A percentile compares a stretch with the other conserved stretches of the same genome.
These are phyloP conservation scores for Penicillium robsamsonii DNA, from an alignment of 495 filamentous ascomycete species.

Conservation along the genomic window DNA sequence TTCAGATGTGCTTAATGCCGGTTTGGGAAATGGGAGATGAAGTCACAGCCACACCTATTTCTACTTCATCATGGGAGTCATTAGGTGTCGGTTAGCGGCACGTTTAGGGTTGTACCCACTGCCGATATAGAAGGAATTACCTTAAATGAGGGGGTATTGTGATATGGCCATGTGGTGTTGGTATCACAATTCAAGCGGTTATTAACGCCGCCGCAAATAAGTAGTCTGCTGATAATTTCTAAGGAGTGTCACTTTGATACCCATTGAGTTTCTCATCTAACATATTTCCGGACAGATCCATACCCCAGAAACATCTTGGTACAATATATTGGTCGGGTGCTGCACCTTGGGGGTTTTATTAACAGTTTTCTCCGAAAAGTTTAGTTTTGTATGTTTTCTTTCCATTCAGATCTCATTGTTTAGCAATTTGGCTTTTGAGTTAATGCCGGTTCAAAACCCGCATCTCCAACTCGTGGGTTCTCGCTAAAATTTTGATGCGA, in stretches of 20 bases:
- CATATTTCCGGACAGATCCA: not conserved
- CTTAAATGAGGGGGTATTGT: not conserved
- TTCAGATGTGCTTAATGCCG: not conserved
- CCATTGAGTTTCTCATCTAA: not conserved
- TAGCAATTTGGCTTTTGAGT: not conserved
- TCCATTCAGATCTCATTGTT: not conserved
- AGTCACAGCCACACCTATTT: not conserved
- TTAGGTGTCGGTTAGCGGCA: not conserved
- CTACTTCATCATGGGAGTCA: not conserved
- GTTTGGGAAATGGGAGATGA: not conserved
- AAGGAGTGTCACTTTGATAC: not conserved
- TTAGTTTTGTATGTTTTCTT: not conserved
- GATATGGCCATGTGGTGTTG: not conserved
- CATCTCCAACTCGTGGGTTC: too few species aligned
- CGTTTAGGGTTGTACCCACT: not conserved
- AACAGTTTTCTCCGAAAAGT: not conserved
- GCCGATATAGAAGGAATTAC: not conserved
- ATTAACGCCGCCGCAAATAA: not conserved
- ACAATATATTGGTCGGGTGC: not conserved
- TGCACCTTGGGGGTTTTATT: not conserved
- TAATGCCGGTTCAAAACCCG: not conserved
- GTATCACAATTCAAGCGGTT: not conserved
- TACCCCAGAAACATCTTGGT: not conserved
- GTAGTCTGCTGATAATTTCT: not conserved
- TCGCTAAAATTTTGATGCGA: too few species aligned